Evolutionary conservation across 164 flowering plant genomes (phyloP), one percentile per base, ranked within the genome.

Genomic region (Cinnamomum micranthum): DNA sequence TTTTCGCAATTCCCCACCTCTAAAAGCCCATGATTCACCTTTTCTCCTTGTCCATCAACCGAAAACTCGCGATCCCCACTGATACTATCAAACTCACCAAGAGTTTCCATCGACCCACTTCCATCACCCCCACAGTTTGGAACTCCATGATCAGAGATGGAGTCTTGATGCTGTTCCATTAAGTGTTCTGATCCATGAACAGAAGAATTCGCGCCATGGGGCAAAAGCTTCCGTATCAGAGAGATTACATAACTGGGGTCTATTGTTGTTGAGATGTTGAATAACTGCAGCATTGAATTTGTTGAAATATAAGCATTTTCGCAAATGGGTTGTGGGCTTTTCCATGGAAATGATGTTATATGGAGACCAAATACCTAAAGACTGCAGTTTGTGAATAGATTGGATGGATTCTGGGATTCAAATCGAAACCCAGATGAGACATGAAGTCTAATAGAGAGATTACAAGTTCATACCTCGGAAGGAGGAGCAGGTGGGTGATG

Each of bases 181-280:
- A 4, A 41, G 47, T 7, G 47, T 7, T 77, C 71, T 59, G 75
- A 73, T 51, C 60, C 82, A 71, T 71, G 55, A 73, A 11, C n/a
- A 28, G 70, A 24, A 67, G 24, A 74, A 76, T 68, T 71, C 23
- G 51, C 76, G 77, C 67, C 65, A 47, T 24, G 47, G 2, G 97
- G 99, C 23, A 93, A 71, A 70, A 95, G 93, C 79, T 86, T 88
- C 75, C 97, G 77, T 72, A 95, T 93, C 77, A 89, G 82, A 35
- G 97, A 90, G 66, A 95, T 95, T 59, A 93, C 79, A 76, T 92
- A 91, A 77, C 95, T 87, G 3, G 99, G 99, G 83, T 95, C 99
- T 31, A 95, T 88, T 5, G 99, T 90, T 2, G 97, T 93, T 65
- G 89, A 77, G 72, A 86, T 79, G 68, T 92, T 94, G 85, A 93